phyloP scores from a whole-genome alignment of 2,329 filamentous ascomycete genomes.

The Colletotrichum tropicicola region DNA sequence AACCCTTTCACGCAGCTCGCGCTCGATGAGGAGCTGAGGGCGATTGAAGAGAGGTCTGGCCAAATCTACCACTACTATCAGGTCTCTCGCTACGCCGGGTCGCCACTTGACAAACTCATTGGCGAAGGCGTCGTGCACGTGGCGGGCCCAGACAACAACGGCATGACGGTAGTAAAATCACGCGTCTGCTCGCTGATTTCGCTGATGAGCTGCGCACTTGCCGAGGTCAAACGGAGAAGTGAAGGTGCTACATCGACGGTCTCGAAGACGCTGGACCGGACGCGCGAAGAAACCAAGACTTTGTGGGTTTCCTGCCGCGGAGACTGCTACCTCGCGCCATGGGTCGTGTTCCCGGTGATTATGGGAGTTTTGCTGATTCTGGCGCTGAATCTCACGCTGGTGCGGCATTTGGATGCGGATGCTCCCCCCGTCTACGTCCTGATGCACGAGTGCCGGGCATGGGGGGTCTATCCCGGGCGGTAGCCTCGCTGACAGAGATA shows the following conservation, averaged over 20 bases:
- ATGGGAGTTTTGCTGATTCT: background rate
- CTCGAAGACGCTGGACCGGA: background rate
- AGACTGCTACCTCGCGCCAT: background rate
- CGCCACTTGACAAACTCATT: background rate
- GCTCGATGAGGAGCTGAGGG: background rate
- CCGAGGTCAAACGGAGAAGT: background rate
- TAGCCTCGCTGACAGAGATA: no score
- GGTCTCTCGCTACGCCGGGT: slow-evolving; percentile 5
- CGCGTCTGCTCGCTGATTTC: background rate
- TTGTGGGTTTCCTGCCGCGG: background rate
- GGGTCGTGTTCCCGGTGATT: background rate
- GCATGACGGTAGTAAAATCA: no score
- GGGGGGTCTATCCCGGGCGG: slow-evolving; percentile 6
- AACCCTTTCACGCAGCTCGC: slow-evolving; percentile 11
- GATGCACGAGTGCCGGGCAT: slow-evolving; percentile 10
- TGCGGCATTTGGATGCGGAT: background rate
- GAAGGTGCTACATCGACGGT: background rate
- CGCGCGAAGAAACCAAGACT: background rate
- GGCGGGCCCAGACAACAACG: background rate
- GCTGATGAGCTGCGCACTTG: background rate
- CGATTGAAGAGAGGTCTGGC: background rate
- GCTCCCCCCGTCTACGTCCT: slow-evolving; percentile 9
- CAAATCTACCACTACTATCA: slow-evolving; percentile 14
- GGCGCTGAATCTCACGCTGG: background rate
- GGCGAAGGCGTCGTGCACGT: background rate